Evolutionary conservation across 345 rosid genomes (phyloP), one percentile per base, ranked within the genome.

Genomic region (Eucalyptus regnans): DNA sequence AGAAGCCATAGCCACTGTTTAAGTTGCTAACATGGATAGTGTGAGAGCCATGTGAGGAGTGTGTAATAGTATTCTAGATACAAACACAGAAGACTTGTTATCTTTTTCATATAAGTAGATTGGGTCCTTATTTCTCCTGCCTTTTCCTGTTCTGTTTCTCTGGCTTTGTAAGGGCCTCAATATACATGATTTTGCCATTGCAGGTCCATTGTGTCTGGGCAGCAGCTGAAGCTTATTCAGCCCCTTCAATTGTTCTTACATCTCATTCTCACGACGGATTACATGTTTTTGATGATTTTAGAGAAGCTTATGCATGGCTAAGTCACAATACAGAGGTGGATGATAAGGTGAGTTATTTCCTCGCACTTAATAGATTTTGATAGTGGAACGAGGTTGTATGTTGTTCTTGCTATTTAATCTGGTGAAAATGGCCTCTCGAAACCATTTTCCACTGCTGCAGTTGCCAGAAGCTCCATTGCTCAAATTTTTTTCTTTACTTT

Each of bases 121-220:
- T 11, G 33, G 48, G 15, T 76, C 84, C 46, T 76, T 76, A 76
- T 76, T 76, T 76, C 84, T 76, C 48, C 84, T 41, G 84, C 48
- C 83, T 76, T 37, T 41, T 76, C 46, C 48, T 20, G 84, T 76
- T 41, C 84, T 1, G 29, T 41, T 76, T 76, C 48, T 76, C 48
- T 76, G 48, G 84, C 48, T 76, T 43, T 76, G 29, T 76, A 41
- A 76, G 44, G 48, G 48, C 84, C 84, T 86, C 62, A 50, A 86
- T 25, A 76, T 76, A 76, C 48, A 10, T 41, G 84, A 58, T 89
- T 64, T 49, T 51, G 54, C 86, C 88, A 9, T 86, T 92, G 92
- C 91, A 98, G 99, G 94, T 97, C 88, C 99, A 98, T 93, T 98
- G 97, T 90, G 99, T 98, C 89, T 98, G 99, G 99, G 99, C 99